phyloP scores from a whole-genome alignment of 495 filamentous ascomycete species.

The Talaromyces wortmannii region DNA sequence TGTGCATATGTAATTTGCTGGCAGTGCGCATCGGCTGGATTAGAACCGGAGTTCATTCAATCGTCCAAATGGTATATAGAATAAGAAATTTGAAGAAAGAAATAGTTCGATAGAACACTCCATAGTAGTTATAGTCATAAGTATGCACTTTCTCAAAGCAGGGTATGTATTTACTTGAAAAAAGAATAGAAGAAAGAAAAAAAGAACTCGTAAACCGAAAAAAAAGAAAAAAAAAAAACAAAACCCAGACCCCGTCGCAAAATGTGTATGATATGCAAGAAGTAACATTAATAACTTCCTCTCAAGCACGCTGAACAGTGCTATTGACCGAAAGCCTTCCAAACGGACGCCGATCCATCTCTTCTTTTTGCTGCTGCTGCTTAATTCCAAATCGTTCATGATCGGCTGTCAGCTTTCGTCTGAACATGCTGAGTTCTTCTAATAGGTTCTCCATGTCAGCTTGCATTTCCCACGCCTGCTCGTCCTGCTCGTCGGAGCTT shows the following conservation, averaged over 20 bases:
- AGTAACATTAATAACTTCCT: no score
- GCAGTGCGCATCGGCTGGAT: no score
- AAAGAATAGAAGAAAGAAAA: no score
- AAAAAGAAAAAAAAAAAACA: not conserved
- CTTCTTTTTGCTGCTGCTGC: constrained; percentile 15
- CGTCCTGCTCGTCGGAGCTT: constrained; percentile 17
- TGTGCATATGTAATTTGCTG: no score
- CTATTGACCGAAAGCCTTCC: constrained; percentile 25
- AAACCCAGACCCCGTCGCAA: not conserved
- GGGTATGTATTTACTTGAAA: no score
- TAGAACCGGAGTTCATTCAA: no score
- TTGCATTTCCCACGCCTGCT: constrained; percentile 53
- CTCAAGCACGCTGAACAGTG: not conserved
- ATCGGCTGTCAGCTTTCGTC: constrained; percentile 77
- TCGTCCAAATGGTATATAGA: no score
- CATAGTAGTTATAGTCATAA: no score
- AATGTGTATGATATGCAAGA: not conserved
- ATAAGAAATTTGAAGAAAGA: no score
- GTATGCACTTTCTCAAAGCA: no score
- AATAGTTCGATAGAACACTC: no score
- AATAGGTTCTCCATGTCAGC: constrained; percentile 63
- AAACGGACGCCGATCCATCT: constrained; percentile 27
- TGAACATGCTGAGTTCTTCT: constrained; percentile 73
- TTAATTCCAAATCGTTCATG: constrained; percentile 44
- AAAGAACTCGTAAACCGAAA: no score